Evolutionary conservation across 495 filamentous ascomycete genomes (phyloP), one percentile per base, ranked within the genome.

Genomic region (Rhypophila decipiens): DNA sequence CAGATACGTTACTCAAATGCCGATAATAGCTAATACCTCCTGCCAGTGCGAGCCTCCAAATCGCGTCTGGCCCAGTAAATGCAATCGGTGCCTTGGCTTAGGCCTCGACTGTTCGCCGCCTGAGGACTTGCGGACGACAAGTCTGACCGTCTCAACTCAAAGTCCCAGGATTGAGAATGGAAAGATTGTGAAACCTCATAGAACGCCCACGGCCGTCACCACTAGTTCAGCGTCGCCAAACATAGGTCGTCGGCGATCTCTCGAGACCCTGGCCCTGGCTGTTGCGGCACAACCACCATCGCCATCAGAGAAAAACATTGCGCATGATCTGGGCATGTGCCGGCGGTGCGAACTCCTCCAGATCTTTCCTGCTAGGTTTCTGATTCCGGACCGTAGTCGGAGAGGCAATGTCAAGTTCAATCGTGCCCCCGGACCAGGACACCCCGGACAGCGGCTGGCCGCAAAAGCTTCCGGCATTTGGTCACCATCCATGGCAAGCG

Each of bases 61-160:
- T 18, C 37, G 37, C 19, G 37, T 39, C 37, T 39, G 37, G 37
- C 37, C 37, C n/a, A 20, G n/a, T 9, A 39, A 18, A 39, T 39
- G 37, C 37, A 19, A 39, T 20, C 19, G n/a, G 12, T 39, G 37
- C 9, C n/a, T 19, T 10, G 9, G n/a, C 17, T 39, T 17, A 8
- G 19, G 37, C 19, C 37, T 39, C 17, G 37, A 39, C 1, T 39
- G 37, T 18, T 39, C 37, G 12, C 37, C 37, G 9, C 37, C 37
- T 8, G 37, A 39, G 19, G 37, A 15, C 3, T 3, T 39, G n/a
- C n/a, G 37, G 37, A 18, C 15, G 12, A 15, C 27, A 31, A 31
- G 27, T 13, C 27, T 31, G 27, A 13, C 27, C 13, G 7, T 31
- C 13, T 13, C 27, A 13, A n/a, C n/a, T n/a, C 37, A 17, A 13